Evolutionary conservation across 768 basidiomycete species (phyloP).

Genomic region (Mycena galopus): DNA sequence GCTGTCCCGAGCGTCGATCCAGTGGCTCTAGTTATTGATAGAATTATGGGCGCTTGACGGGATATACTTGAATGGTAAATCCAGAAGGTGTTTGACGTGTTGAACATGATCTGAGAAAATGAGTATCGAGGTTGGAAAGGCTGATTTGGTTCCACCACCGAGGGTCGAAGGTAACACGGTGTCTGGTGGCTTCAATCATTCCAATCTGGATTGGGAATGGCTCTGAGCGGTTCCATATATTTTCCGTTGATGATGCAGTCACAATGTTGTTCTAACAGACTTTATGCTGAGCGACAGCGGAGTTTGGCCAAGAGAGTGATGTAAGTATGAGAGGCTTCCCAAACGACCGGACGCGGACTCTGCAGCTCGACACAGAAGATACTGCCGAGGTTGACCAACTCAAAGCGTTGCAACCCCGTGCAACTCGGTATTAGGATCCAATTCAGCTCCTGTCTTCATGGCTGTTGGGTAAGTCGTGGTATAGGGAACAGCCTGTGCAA

Average conservation of each 20-base stretch:
- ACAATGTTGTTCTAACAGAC: not conserved
- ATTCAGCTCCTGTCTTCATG: not conserved
- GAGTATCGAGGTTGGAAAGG: not conserved
- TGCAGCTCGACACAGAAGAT: not conserved
- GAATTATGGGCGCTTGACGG: not conserved
- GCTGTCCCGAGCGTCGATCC: not conserved
- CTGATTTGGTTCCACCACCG: not conserved
- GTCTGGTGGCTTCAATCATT: constrained; percentile 1
- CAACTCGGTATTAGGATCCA: not conserved
- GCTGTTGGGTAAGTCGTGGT: not conserved
- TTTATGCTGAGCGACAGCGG: no score
- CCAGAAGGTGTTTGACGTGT: not conserved
- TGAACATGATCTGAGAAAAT: not conserved
- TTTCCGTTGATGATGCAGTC: not conserved
- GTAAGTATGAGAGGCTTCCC: not conserved
- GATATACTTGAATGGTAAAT: not conserved
- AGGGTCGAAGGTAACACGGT: not conserved
- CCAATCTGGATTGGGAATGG: no score
- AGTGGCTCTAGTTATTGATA: constrained; percentile 5
- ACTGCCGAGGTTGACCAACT: not conserved
- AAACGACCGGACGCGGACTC: not conserved
- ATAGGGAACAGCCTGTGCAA: not conserved
- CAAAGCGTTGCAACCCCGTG: no score
- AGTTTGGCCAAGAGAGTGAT: not conserved
- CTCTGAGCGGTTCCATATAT: not conserved